Percentiles rank a stretch among this genome's conserved stretches.
phyloP scores from a whole-genome alignment of 73 alveolate genomes.

The Loxodes magnus region DNA sequence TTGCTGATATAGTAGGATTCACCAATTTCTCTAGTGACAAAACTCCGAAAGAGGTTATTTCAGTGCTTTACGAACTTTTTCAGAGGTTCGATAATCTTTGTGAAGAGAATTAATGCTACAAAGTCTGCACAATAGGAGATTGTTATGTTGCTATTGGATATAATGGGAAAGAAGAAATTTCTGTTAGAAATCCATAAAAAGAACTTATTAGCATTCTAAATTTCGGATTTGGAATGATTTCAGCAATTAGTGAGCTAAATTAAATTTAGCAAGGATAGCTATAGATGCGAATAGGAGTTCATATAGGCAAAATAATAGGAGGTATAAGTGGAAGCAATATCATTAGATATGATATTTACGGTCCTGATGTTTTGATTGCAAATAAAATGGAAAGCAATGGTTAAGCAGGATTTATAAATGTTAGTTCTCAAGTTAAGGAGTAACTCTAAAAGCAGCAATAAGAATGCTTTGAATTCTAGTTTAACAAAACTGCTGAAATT shows the following conservation, averaged over 20 bases:
- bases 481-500: too few species aligned
- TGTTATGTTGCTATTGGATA: conserved; percentile 91
- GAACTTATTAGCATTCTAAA: conserved; percentile 51
- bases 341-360: background rate
- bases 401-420: background rate
- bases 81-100: conserved; percentile 84
- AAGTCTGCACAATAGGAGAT: conserved; percentile 94
- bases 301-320: background rate
- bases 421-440: too few species aligned
- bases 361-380: background rate
- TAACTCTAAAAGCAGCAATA: too few species aligned
- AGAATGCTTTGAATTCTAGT: too few species aligned
- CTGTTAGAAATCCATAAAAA: conserved; percentile 77
- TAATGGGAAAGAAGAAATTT: conserved; percentile 78
- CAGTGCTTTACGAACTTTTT: conserved; percentile 70
- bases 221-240: background rate
- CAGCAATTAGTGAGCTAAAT: background rate
- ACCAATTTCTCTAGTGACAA: conserved; percentile 50
- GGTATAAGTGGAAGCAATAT: background rate
- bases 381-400: conserved; percentile 4
- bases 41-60: conserved; percentile 78
- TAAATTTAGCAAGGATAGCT: background rate
- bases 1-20: conserved; percentile 81
- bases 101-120: conserved; percentile 72
- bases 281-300: background rate